A percentile compares a stretch with the other conserved stretches of the same genome.
These are phyloP conservation scores for Agaricus sinodeliciosus DNA, from an alignment of 768 basidiomycete species.

Conservation along the genomic window DNA sequence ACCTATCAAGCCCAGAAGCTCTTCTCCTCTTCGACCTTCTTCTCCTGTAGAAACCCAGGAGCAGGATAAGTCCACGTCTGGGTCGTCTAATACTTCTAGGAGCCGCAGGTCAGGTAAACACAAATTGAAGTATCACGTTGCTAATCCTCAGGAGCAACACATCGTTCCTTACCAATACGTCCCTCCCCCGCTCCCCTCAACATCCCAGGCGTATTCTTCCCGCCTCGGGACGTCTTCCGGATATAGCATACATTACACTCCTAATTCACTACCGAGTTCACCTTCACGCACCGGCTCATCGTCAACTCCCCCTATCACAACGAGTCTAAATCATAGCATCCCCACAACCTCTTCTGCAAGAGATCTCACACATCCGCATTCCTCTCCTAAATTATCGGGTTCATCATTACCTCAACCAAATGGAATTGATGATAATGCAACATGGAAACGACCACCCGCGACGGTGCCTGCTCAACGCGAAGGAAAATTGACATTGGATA, in stretches of 20 bases:
- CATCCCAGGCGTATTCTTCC: constrained; percentile 4
- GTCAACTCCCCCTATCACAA: neutral
- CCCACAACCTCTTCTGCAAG: neutral
- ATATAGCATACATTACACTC: constrained; percentile 1
- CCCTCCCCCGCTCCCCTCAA: constrained; percentile 5
- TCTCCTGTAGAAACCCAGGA: constrained; percentile 1
- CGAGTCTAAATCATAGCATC: neutral
- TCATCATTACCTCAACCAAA: neutral
- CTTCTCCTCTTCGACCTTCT: constrained; percentile 21
- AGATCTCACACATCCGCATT: neutral
- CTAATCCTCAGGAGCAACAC: neutral
- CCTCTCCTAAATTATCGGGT: constrained; percentile 6
- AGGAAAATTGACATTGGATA: neutral
- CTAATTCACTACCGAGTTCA: neutral
- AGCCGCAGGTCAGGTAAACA: constrained; percentile 8
- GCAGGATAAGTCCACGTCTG: constrained; percentile 9
- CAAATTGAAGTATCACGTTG: constrained; percentile 2
- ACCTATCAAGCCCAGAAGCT: constrained; percentile 14
- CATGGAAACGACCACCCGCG: constrained; percentile 28
- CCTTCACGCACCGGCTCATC: neutral
- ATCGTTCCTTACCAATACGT: constrained; percentile 1
- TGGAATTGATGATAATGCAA: constrained; percentile 1
- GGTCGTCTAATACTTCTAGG: constrained; percentile 12
- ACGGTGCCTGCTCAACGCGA: neutral
- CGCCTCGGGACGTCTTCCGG: constrained; percentile 5